Evolutionary conservation across 208 protist genomes (phyloP).

Genomic region (Endotrypanum monterogeii): DNA sequence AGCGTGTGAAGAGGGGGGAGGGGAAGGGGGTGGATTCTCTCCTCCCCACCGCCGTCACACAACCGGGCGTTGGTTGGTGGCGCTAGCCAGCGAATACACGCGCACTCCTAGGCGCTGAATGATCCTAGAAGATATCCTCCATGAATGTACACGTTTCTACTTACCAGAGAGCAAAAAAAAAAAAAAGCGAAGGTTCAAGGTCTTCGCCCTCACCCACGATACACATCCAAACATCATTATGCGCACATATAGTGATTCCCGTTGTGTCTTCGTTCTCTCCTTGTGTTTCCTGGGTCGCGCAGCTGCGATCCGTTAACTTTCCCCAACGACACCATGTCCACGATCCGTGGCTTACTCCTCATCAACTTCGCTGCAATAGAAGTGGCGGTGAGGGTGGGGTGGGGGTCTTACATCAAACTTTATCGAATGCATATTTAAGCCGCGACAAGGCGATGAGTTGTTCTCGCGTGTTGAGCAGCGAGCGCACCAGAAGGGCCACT

Average conservation of each 20-base stretch:
- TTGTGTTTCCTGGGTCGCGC: neutral
- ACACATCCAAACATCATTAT: neutral
- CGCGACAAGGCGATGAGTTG: constrained; percentile 51
- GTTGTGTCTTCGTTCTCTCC: no score
- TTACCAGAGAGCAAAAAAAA: neutral
- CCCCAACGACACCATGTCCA: neutral
- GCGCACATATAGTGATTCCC: no score
- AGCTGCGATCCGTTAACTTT: neutral
- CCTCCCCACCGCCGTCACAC: no score
- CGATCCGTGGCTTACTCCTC: neutral
- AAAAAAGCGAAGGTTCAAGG: neutral
- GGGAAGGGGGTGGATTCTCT: no score
- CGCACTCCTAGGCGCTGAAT: no score
- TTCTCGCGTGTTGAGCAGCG: constrained; percentile 44
- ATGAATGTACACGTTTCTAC: no score
- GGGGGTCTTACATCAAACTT: no score
- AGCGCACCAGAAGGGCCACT: constrained; percentile 41
- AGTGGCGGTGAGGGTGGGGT: no score
- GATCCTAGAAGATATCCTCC: no score
- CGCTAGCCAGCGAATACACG: no score
- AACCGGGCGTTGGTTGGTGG: no score
- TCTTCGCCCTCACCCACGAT: neutral
- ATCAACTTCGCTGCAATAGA: neutral
- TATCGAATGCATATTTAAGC: constrained; percentile 74
- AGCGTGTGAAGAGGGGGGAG: no score